Percentiles rank a stretch among this genome's conserved stretches.
phyloP scores from a whole-genome alignment of 2,329 filamentous ascomycete genomes.

The Beauveria caledonica region DNA sequence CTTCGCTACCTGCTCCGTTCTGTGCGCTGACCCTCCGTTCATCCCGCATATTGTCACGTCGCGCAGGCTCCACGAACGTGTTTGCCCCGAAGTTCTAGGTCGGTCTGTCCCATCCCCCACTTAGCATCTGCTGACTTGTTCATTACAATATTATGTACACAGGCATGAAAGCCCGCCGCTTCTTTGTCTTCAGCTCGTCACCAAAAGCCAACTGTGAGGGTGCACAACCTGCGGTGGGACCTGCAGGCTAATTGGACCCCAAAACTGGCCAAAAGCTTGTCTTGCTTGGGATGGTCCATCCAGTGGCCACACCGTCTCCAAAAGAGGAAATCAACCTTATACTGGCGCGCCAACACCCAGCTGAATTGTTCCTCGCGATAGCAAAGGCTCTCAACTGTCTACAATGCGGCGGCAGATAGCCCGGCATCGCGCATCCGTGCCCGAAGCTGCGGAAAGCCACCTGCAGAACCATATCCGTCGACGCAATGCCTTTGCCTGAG shows the following conservation, averaged over 20 bases:
- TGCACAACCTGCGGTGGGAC: background rate
- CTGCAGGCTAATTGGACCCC: background rate
- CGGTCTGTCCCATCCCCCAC: background rate
- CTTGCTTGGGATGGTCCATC: background rate
- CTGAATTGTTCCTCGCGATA: background rate
- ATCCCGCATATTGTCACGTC: background rate
- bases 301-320: constrained; percentile 9
- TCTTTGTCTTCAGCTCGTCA: background rate
- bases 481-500: background rate
- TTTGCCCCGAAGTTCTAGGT: background rate
- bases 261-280: constrained; percentile 3
- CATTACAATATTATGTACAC: background rate
- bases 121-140: background rate
- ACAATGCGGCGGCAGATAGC: background rate
- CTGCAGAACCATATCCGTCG: background rate
- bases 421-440: background rate
- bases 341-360: background rate
- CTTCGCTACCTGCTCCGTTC: background rate
- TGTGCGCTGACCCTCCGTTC: background rate
- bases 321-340: constrained; percentile 9
- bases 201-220: background rate
- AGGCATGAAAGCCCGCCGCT: background rate
- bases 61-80: background rate
- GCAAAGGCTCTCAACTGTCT: background rate
- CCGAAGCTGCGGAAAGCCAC: background rate